These are phyloP conservation scores for Cadophora sp. DNA, from an alignment of 2,329 filamentous ascomycete species.

Conservation along the genomic window DNA sequence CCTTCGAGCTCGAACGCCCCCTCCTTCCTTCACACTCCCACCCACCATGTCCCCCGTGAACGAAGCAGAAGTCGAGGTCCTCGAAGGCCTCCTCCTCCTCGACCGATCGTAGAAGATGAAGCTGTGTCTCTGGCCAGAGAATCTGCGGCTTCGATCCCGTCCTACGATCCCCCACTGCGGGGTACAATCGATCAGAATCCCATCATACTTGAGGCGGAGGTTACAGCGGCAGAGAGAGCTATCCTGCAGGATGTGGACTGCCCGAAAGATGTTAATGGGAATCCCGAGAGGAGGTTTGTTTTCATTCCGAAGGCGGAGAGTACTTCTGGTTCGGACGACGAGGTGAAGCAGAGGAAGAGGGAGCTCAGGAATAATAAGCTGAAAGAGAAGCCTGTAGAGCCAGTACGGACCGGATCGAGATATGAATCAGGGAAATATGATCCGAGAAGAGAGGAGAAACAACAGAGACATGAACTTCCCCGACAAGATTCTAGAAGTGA, in stretches of 20 bases:
- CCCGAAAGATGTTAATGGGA: slow-evolving; percentile 35
- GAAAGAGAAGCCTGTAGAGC: background rate
- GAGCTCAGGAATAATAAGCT: background rate
- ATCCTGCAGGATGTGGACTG: slow-evolving; percentile 38
- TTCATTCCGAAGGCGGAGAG: slow-evolving; percentile 52
- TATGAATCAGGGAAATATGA: slow-evolving; percentile 8
- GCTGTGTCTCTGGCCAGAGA: slow-evolving; percentile 67
- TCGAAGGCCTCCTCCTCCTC: slow-evolving; percentile 55
- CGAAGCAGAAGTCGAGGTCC: slow-evolving; percentile 33
- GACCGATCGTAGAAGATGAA: slow-evolving; percentile 75
- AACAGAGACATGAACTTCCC: slow-evolving; percentile 3
- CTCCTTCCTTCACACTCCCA: slow-evolving; percentile 24
- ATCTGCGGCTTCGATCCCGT: slow-evolving; percentile 40
- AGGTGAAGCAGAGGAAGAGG: slow-evolving; percentile 14
- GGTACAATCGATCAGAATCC: slow-evolving; percentile 74
- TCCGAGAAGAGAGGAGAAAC: background rate
- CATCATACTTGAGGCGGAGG: slow-evolving; percentile 66
- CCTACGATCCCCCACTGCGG: slow-evolving; percentile 64
- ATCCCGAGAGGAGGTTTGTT: slow-evolving; percentile 67
- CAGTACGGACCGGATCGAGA: background rate
- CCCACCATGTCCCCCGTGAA: slow-evolving; percentile 22
- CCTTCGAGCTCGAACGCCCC: slow-evolving; percentile 8
- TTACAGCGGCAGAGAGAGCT: slow-evolving; percentile 42
- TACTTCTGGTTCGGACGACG: slow-evolving; percentile 9
- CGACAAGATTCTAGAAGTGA: slow-evolving; percentile 8